Base-by-base conservation (phyloP, 164 flowering plant genomes). In the Cinnamomum micranthum region DNA sequence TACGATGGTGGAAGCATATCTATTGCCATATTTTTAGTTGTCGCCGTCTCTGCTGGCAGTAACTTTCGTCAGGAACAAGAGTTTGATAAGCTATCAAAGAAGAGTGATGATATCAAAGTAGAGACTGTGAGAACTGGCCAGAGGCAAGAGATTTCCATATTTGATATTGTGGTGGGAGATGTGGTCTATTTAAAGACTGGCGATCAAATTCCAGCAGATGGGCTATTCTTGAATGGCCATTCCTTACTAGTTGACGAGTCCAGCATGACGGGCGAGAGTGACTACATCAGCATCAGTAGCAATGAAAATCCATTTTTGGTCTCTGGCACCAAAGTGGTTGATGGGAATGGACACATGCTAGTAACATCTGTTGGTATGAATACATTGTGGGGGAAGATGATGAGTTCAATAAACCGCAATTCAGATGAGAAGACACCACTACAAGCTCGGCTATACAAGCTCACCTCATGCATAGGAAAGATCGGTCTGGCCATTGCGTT, bases 191-290 rank as follows among this genome's bases (percentile, higher is more conserved):
- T 86, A 71, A 85, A 79, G 22, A 81, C 78, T 22, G 91, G 91
- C 0, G 87, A 86, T 75, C 89, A 85, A 71, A 74, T 88, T 69
- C 91, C 89, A 0, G 89, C 87, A 5, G 89, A 88, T 66, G 91
- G 91, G 5, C 23, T 88, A 70, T 85, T 85, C 72, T 2, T 86
- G 17, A 71, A 77, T 0, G 91, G 89, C 0, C 79, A 88, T 67
- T 82, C 88, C 0, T 63, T 88, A 51, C 79, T 78, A 50, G 76
- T 86, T 0, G 89, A 88, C 47, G 90, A 87, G 24, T 82, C 87
- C 0, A 82, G 85, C 76, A 81, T 85, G 85, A 85, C 87, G 0
- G 87, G 87, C 6, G 87, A 85, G 65, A 78, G 82, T 52, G 84
- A 85, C 19, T 80, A 79, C 62, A 75, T 85, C 2, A 84, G 80